Percentiles rank a stretch among this genome's conserved stretches.
Conservation (phyloP, 2,329 filamentous ascomycete species). For the Rutstroemia sp. region DNA sequence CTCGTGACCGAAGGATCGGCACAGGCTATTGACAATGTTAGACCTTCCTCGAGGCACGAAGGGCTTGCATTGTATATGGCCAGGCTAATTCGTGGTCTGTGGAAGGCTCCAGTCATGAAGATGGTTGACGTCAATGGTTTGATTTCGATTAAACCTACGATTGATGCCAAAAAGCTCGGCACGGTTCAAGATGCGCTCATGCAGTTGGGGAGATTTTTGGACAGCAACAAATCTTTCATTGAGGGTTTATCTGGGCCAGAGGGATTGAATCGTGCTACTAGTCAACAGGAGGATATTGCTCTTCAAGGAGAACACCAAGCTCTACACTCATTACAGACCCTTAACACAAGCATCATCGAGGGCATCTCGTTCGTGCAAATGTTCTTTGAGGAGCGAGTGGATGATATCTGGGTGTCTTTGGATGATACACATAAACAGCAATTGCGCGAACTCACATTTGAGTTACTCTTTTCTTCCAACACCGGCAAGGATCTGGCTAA, state of each 20-base stretch:
- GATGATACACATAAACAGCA: conserved; percentile 62
- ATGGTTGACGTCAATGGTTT: conserved; percentile 48
- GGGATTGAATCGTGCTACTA: conserved; percentile 68
- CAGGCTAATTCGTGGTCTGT: conserved; percentile 80
- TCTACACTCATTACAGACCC: conserved; percentile 73
- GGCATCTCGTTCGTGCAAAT: conserved; percentile 95
- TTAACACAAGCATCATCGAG: conserved; percentile 88
- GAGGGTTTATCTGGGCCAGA: conserved; percentile 90
- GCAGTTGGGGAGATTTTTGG: conserved; percentile 72
- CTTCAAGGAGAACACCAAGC: conserved; percentile 92
- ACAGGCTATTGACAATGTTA: conserved; percentile 72
- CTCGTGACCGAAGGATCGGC: conserved; percentile 50
- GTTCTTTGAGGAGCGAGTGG: conserved; percentile 86
- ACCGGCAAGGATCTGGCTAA: conserved; percentile 86
- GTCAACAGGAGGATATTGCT: conserved; percentile 83
- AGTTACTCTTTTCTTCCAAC: conserved; percentile 73
- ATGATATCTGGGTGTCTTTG: conserved; percentile 76
- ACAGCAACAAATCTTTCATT: conserved; percentile 83
- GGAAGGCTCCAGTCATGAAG: conserved; percentile 70
- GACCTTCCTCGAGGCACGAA: conserved; percentile 81
- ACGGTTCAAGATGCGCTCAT: conserved; percentile 75
- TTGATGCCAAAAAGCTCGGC: conserved; percentile 61
- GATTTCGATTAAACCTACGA: conserved; percentile 57
- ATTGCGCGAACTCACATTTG: conserved; percentile 74
- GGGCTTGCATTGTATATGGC: conserved; percentile 83